Base-by-base conservation (phyloP, 169 alveolate genomes). In the Cardiosporidium cionae region DNA sequence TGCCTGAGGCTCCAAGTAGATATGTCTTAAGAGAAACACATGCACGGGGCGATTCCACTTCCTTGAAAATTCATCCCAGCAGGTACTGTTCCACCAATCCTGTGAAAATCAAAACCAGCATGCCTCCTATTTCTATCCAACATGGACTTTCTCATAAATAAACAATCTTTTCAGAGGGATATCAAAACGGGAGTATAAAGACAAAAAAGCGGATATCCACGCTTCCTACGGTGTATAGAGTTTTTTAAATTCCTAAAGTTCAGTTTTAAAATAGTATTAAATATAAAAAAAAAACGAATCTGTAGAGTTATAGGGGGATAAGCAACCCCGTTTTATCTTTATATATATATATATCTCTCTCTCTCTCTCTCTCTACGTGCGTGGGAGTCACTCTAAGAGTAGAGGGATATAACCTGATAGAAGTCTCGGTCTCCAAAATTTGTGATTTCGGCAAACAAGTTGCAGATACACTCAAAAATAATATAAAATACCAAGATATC, bases 1-100 rank as follows among this genome's bases (percentile, higher is more conserved):
- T n/a, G 68, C 69, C 27, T 34, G 77, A 2, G 78, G 35, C 33
- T 85, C 90, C 76, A 85, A 73, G 74, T 89, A 89, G 35, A 85
- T 86, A 68, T 89, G 92, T 35, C 89, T 74, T 34, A 81, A 72
- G 23, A 89, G 72, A 66, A 85, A 89, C n/a, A 76, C 74, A 68
- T 89, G 90, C 2, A 87, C 92, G 5, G 87, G 80, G 33, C 82
- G 68, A 68, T 89, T 89, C 91, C 94, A 89, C 68, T 89, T 87
- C 22, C 92, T 79, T 29, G 85, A 79, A 27, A 80, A 89, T 65
- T 89, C 87, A 32, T 85, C 94, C 79, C 81, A 87, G n/a, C 80
- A 73, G 9, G 85, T 83, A 37, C 88, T 71, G 79, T 89, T 89
- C 90, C 94, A 89, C 91, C 87, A 86, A 71, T 81, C 87, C 76